Conservation (phyloP, 2,329 filamentous ascomycete species). For the Zymoseptoria tritici region DNA sequence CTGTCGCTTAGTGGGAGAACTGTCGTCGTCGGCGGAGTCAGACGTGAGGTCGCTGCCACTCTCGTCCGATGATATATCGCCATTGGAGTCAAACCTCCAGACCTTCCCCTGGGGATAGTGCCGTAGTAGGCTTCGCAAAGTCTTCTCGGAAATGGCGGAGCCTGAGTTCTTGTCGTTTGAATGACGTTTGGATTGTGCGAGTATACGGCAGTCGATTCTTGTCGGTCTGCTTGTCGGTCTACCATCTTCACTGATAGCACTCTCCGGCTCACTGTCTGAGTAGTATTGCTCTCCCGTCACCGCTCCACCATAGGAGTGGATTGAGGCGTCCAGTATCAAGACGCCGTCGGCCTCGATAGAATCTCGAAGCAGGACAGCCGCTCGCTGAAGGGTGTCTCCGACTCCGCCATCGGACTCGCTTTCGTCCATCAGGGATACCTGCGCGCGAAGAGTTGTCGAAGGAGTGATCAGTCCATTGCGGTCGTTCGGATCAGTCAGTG, state of each 20-base stretch:
- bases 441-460: background rate
- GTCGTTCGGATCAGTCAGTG: background rate
- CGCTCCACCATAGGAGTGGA: slow-evolving; percentile 14
- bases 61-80: slow-evolving; percentile 10
- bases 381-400: slow-evolving; percentile 36
- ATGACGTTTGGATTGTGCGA: slow-evolving; percentile 4
- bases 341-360: slow-evolving; percentile 43
- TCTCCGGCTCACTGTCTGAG: background rate
- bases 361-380: slow-evolving; percentile 41
- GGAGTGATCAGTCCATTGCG: background rate
- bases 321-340: slow-evolving; percentile 32
- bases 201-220: slow-evolving; percentile 2
- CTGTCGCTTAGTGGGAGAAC: background rate
- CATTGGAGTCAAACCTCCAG: slow-evolving; percentile 20
- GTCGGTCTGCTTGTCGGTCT: background rate
- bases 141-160: slow-evolving; percentile 8
- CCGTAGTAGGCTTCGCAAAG: slow-evolving; percentile 16
- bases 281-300: background rate
- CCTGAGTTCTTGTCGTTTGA: background rate
- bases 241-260: background rate
- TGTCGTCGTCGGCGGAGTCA: background rate
- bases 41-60: background rate
- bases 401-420: slow-evolving; percentile 2
- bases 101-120: slow-evolving; percentile 20
- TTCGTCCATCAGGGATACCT: slow-evolving; percentile 5